Evolutionary conservation across 2,329 filamentous ascomycete species (phyloP).

Genomic region (Botrytis byssoidea): DNA sequence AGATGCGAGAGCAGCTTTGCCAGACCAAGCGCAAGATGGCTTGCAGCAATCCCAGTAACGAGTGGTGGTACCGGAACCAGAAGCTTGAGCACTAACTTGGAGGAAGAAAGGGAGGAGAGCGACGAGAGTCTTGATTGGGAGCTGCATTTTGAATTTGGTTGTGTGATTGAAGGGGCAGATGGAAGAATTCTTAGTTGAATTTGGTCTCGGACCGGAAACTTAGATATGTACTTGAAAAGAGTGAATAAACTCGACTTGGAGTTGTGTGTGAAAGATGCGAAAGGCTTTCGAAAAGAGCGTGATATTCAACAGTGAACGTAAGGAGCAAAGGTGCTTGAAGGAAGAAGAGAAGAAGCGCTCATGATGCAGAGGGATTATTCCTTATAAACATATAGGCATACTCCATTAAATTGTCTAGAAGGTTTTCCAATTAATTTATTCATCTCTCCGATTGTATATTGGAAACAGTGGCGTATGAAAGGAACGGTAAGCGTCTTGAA

Average conservation of each 20-base stretch:
- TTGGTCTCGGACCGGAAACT: constrained; percentile 14
- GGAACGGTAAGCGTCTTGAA: constrained; percentile 10
- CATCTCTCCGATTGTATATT: constrained; percentile 12
- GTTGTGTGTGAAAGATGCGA: constrained; percentile 4
- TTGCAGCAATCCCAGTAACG: constrained; percentile 70
- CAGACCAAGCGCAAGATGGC: constrained; percentile 61
- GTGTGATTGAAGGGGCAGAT: no score
- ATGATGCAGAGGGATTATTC: background rate
- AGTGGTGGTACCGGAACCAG: constrained; percentile 38
- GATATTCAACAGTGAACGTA: constrained; percentile 14
- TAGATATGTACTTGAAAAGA: constrained; percentile 8
- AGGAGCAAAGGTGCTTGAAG: constrained; percentile 18
- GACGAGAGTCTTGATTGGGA: constrained; percentile 26
- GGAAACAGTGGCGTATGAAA: constrained; percentile 17
- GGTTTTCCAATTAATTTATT: constrained; percentile 6
- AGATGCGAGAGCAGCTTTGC: constrained; percentile 51
- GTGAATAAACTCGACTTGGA: constrained; percentile 17
- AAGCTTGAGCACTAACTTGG: constrained; percentile 27
- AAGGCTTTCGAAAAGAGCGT: constrained; percentile 13
- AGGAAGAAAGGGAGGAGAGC: constrained; percentile 36
- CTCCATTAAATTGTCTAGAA: background rate
- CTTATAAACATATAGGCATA: constrained; percentile 10
- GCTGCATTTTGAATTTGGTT: constrained; percentile 22
- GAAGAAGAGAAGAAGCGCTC: background rate
- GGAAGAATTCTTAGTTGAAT: background rate